Percentiles rank a stretch among this genome's conserved stretches.
These are phyloP conservation scores for Tulasnella sp. DNA, from an alignment of 768 basidiomycete genomes.

Conservation along the genomic window DNA sequence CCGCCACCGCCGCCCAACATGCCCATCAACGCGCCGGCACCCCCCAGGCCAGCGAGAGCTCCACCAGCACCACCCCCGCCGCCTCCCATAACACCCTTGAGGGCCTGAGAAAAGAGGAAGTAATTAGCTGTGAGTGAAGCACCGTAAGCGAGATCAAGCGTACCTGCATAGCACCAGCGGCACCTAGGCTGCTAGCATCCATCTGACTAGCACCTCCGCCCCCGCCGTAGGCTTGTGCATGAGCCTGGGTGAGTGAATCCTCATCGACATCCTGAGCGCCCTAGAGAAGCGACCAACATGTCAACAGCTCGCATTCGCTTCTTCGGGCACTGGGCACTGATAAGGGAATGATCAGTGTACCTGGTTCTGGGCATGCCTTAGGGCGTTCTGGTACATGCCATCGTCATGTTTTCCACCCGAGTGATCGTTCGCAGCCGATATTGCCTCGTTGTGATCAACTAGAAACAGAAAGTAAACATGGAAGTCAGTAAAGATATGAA, in stretches of 20 bases:
- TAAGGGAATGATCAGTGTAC: too few relatives aligned
- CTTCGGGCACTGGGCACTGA: too few relatives aligned
- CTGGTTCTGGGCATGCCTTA: conserved; percentile 9
- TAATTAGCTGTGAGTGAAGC: background rate
- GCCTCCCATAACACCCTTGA: background rate
- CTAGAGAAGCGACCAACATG: background rate
- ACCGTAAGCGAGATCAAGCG: background rate
- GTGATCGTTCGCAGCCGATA: conserved; percentile 4
- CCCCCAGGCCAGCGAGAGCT: background rate
- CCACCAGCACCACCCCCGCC: background rate
- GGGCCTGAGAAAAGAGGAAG: background rate
- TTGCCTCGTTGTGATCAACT: conserved; percentile 14
- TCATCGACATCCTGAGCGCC: conserved; percentile 11
- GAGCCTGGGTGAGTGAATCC: conserved; percentile 1
- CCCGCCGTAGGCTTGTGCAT: conserved; percentile 5
- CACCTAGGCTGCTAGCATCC: conserved; percentile 4
- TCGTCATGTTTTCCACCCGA: background rate
- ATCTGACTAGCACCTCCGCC: background rate
- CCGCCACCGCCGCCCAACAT: background rate
- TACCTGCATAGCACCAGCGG: conserved; percentile 15
- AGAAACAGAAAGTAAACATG: too few relatives aligned
- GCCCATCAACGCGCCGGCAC: conserved; percentile 28
- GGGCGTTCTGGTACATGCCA: conserved; percentile 10
- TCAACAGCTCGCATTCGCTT: background rate
- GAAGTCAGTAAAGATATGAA: too few relatives aligned